These are phyloP conservation scores for Phyllachora maydis DNA, from an alignment of 2,329 filamentous ascomycete species.

Conservation along the genomic window DNA sequence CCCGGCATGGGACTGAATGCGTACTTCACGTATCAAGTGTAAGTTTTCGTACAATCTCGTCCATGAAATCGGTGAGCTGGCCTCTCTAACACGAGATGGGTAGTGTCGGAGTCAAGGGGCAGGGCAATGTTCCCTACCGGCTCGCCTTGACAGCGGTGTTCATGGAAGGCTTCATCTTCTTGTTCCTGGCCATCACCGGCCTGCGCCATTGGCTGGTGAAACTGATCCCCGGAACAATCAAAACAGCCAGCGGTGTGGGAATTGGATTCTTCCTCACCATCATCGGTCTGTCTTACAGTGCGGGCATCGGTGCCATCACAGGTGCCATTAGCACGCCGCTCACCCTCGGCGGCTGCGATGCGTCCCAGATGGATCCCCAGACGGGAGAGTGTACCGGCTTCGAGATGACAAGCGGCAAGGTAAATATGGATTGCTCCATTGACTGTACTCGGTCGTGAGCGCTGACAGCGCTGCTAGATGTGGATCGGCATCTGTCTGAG, in stretches of 20 bases:
- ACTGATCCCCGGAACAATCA: slow-evolving; percentile 42
- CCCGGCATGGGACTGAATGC: slow-evolving; percentile 49
- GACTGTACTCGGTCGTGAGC: not conserved
- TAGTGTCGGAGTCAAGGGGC: slow-evolving; percentile 37
- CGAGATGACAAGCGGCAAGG: slow-evolving; percentile 61
- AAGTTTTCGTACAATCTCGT: too few relatives aligned
- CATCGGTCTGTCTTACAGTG: slow-evolving; percentile 52
- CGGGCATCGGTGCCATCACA: slow-evolving; percentile 67
- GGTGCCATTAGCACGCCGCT: slow-evolving; percentile 51
- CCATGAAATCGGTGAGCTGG: too few relatives aligned
- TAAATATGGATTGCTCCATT: slow-evolving; percentile 10
- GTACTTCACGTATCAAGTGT: slow-evolving; percentile 48
- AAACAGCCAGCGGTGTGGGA: slow-evolving; percentile 43
- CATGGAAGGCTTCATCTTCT: slow-evolving; percentile 42
- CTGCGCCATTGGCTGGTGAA: slow-evolving; percentile 55
- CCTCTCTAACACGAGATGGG: too few relatives aligned
- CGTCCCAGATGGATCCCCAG: slow-evolving; percentile 26
- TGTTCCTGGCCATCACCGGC: slow-evolving; percentile 42
- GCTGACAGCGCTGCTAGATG: slow-evolving; percentile 23
- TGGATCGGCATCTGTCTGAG: slow-evolving; percentile 76
- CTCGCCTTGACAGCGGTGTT: slow-evolving; percentile 44
- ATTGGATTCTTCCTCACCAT: slow-evolving; percentile 44
- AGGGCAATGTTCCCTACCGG: slow-evolving; percentile 32
- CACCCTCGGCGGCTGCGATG: slow-evolving; percentile 53
- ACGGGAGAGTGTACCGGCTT: slow-evolving; percentile 31